A percentile compares a stretch with the other conserved stretches of the same genome.
phyloP scores from a whole-genome alignment of 1,284 basidiomycete species.

The Cystobasidium sp. region DNA sequence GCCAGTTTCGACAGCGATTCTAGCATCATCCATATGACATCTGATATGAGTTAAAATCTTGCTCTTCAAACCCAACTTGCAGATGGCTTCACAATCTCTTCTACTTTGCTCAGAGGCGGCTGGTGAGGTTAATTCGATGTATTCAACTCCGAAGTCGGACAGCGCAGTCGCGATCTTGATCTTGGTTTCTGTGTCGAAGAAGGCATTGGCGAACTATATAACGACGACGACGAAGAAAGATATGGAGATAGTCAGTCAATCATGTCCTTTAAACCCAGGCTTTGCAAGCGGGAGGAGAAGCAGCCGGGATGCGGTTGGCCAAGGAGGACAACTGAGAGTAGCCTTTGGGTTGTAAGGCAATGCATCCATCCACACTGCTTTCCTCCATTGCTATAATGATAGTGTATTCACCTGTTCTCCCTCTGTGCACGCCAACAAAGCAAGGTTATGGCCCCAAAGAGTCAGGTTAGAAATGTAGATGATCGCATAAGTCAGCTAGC shows the following conservation, averaged over 20 bases:
- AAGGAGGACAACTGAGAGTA: no score
- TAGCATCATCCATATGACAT: conserved; percentile 99
- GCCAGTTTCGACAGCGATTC: conserved; percentile 97
- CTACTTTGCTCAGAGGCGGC: conserved; percentile 97
- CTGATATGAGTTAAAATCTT: conserved; percentile 99
- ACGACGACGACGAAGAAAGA: background rate
- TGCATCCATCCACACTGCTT: background rate
- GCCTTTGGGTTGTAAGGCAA: background rate
- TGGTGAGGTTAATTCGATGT: conserved; percentile 98
- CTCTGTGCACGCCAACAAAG: conserved; percentile 64
- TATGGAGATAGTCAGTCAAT: background rate
- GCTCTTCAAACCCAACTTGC: conserved; percentile 95
- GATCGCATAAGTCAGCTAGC: conserved; percentile 14
- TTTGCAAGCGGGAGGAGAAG: no score
- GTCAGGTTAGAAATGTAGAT: background rate
- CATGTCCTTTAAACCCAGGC: no score
- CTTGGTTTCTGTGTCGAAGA: conserved; percentile 99
- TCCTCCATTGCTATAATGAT: background rate
- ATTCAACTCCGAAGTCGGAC: conserved; percentile 98
- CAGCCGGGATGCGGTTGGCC: no score
- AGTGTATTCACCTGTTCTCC: conserved; percentile 68
- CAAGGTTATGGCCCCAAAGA: no score
- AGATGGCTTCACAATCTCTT: conserved; percentile 95
- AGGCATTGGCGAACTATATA: conserved; percentile 90
- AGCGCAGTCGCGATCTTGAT: conserved; percentile 96